phyloP scores from a whole-genome alignment of 352 stramenopile genomes.

The Pythium guiyangense region DNA sequence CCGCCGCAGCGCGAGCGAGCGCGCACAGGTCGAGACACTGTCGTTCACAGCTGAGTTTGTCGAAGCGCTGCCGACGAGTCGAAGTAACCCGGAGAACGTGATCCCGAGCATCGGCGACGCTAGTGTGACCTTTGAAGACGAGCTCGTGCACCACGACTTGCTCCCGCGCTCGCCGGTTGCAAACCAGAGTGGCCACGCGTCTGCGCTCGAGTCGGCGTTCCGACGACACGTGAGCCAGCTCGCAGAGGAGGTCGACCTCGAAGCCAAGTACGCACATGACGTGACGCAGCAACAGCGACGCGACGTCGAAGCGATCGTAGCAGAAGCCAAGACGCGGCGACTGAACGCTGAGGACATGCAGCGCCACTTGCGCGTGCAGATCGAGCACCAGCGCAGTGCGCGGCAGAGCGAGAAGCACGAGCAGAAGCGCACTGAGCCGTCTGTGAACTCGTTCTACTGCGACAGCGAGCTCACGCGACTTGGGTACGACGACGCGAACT shows the following conservation, averaged over 20 bases:
- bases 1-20: constrained; percentile 14
- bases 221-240: constrained; percentile 47
- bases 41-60: constrained; percentile 24
- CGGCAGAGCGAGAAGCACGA: constrained; percentile 27
- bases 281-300: constrained; percentile 46
- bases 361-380: constrained; percentile 47
- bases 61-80: constrained; percentile 40
- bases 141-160: constrained; percentile 43
- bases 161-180: constrained; percentile 29
- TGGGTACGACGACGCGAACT: constrained; percentile 46
- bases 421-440: constrained; percentile 30
- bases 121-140: constrained; percentile 38
- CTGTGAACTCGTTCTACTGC: constrained; percentile 51
- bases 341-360: constrained; percentile 53
- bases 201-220: constrained; percentile 49
- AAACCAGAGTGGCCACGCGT: no score
- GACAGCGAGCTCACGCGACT: constrained; percentile 45
- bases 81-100: constrained; percentile 50
- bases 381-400: constrained; percentile 29
- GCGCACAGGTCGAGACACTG: no score
- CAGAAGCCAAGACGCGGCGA: constrained; percentile 42
- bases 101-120: not conserved
- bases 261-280: constrained; percentile 56
- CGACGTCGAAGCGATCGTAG: constrained; percentile 45
- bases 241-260: constrained; percentile 44